phyloP scores from a whole-genome alignment of 2,329 filamentous ascomycete genomes.

The Fusarium citri region DNA sequence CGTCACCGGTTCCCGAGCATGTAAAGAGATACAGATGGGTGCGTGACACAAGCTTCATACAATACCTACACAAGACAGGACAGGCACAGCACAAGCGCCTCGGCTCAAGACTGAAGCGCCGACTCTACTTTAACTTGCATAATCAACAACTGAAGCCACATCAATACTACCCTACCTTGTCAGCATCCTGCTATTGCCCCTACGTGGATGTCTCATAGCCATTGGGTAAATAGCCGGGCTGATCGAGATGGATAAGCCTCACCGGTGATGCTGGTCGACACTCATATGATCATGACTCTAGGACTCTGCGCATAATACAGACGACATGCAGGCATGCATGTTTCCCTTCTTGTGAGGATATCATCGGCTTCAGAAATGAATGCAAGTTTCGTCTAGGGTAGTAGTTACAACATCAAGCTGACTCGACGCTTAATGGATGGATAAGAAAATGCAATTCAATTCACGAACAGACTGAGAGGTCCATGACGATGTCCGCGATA shows the following conservation, averaged over 20 bases:
- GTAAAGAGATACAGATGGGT: constrained; percentile 10
- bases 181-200: constrained; percentile 6
- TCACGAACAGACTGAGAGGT: background rate
- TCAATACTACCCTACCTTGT: constrained; percentile 25
- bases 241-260: constrained; percentile 17
- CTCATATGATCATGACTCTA: constrained; percentile 22
- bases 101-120: constrained; percentile 17
- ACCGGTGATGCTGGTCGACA: constrained; percentile 23
- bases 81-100: constrained; percentile 16
- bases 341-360: constrained; percentile 11
- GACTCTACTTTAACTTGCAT: constrained; percentile 29
- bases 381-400: background rate
- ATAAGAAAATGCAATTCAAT: background rate
- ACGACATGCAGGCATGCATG: constrained; percentile 1
- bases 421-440: background rate
- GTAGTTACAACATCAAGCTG: constrained; percentile 7
- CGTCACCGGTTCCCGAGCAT: constrained; percentile 29
- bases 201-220: constrained; percentile 21
- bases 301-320: constrained; percentile 9
- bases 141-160: constrained; percentile 25
- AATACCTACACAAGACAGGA: background rate
- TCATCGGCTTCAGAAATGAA: constrained; percentile 17
- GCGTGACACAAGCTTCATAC: constrained; percentile 21
- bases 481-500: background rate
- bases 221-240: constrained; percentile 20